These are phyloP conservation scores for Pythium myriotylum DNA, from an alignment of 352 stramenopile species.

Conservation along the genomic window DNA sequence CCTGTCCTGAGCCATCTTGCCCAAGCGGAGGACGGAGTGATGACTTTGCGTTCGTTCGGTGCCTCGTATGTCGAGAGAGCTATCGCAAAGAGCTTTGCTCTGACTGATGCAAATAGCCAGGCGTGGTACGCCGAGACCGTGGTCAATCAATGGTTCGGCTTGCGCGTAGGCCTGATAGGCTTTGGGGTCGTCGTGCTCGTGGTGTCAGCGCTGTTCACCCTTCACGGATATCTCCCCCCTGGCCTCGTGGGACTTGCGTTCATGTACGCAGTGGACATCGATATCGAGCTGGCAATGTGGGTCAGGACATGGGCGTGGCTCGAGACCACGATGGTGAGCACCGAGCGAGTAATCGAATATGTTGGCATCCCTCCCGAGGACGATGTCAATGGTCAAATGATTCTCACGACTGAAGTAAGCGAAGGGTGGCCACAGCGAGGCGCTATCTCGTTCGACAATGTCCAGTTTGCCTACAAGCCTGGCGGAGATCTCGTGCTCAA, in stretches of 20 bases:
- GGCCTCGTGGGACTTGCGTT: conserved; percentile 87
- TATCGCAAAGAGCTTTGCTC: conserved; percentile 28
- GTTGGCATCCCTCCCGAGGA: conserved; percentile 33
- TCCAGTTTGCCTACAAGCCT: conserved; percentile 81
- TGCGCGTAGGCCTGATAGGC: conserved; percentile 56
- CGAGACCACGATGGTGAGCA: conserved; percentile 60
- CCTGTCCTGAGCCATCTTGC: conserved; percentile 37
- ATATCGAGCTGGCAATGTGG: conserved; percentile 70
- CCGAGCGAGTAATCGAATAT: conserved; percentile 59
- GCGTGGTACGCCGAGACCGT: conserved; percentile 36
- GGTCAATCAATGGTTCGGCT: conserved; percentile 41
- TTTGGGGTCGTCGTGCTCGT: conserved; percentile 43
- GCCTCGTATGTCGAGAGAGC: conserved; percentile 19
- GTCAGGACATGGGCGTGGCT: conserved; percentile 49
- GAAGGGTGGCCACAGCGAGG: conserved; percentile 73
- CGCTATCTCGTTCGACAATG: conserved; percentile 72
- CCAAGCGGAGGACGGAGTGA: conserved; percentile 45
- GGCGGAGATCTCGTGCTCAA: conserved; percentile 44
- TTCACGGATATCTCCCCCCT: conserved; percentile 39
- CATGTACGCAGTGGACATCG: conserved; percentile 85
- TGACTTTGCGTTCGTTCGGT: conserved; percentile 40
- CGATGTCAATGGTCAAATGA: too few relatives aligned
- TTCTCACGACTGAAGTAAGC: too few relatives aligned
- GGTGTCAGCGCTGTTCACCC: conserved; percentile 38
- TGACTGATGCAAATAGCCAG: conserved; percentile 25